A percentile compares a stretch with the other conserved stretches of the same genome.
Evolutionary conservation across 2,329 filamentous ascomycete species (phyloP).

Genomic region (Acephala macrosclerotiorum): DNA sequence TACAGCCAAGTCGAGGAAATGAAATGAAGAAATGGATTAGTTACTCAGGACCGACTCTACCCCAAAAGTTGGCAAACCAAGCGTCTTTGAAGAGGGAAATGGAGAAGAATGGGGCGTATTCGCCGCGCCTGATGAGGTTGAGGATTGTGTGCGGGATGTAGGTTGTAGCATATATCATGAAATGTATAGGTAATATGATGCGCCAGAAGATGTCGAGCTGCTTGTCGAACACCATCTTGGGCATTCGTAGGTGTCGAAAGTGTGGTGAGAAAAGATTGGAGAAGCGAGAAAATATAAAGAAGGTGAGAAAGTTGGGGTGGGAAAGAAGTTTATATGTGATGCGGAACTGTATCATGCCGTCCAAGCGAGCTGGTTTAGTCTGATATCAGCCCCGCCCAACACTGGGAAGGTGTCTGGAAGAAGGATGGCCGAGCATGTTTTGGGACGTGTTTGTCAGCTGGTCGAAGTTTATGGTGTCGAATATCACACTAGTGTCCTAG

Average conservation of each 20-base stretch:
- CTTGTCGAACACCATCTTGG: slow-evolving; percentile 10
- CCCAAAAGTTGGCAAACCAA: slow-evolving; percentile 72
- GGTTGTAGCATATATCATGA: slow-evolving; percentile 56
- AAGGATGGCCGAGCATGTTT: background rate
- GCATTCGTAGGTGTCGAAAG: too few species aligned
- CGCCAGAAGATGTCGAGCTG: slow-evolving; percentile 29
- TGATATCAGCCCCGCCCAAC: slow-evolving; percentile 8
- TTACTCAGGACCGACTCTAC: slow-evolving; percentile 54
- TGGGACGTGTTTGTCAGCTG: background rate
- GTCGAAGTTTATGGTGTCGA: background rate
- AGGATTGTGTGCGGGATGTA: slow-evolving; percentile 61
- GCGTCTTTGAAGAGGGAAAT: slow-evolving; percentile 46
- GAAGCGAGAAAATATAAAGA: slow-evolving; percentile 7
- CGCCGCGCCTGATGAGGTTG: slow-evolving; percentile 47
- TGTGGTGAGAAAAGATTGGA: background rate
- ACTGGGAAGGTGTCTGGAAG: background rate
- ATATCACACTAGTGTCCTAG: background rate
- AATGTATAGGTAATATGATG: slow-evolving; percentile 56
- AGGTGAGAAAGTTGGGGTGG: background rate
- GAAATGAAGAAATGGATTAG: too few species aligned
- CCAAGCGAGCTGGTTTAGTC: background rate
- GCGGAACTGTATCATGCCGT: background rate
- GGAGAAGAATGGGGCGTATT: slow-evolving; percentile 50
- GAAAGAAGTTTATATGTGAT: slow-evolving; percentile 13
- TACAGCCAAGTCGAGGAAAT: too few species aligned